Percentiles rank a stretch among this genome's conserved stretches.
Evolutionary conservation across 805 yeast species (phyloP).

Genomic region (Peterozyma toletana): DNA sequence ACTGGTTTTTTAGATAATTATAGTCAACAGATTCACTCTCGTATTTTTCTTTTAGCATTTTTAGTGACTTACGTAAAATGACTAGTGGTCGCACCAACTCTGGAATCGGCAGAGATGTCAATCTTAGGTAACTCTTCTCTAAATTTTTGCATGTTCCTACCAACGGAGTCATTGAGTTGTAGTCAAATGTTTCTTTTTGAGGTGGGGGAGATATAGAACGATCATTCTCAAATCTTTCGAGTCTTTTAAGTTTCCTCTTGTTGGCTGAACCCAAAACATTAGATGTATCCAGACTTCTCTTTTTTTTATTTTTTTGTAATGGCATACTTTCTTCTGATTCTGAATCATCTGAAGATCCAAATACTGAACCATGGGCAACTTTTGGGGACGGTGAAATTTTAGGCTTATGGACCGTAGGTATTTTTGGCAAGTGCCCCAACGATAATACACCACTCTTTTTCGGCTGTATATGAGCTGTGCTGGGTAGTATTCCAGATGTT

Average conservation of each 20-base stretch:
- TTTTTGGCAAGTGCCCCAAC: not conserved
- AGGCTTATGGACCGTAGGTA: not conserved
- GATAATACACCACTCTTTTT: not conserved
- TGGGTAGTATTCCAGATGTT: not conserved
- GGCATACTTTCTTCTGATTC: not conserved
- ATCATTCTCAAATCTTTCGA: slow-evolving; percentile 40
- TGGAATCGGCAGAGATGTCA: slow-evolving; percentile 92
- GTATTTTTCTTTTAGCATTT: slow-evolving; percentile 46
- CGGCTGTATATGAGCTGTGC: not conserved
- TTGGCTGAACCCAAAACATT: not conserved
- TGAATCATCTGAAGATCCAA: not conserved
- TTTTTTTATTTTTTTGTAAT: not conserved
- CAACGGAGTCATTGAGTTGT: slow-evolving; percentile 16
- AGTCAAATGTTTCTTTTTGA: slow-evolving; percentile 1
- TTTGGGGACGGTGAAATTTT: not conserved
- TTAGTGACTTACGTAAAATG: slow-evolving; percentile 52
- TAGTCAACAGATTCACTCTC: slow-evolving; percentile 45
- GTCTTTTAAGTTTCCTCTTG: slow-evolving; percentile 21
- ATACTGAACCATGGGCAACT: not conserved
- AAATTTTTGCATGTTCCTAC: slow-evolving; percentile 59
- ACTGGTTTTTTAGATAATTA: slow-evolving; percentile 78
- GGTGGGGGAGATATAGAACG: slow-evolving; percentile 13
- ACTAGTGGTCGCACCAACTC: slow-evolving; percentile 67
- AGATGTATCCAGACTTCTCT: too few relatives aligned
- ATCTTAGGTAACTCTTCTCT: slow-evolving; percentile 74